Evolutionary conservation across 257 asterid species (phyloP).

Genomic region (Datura wrightii): DNA sequence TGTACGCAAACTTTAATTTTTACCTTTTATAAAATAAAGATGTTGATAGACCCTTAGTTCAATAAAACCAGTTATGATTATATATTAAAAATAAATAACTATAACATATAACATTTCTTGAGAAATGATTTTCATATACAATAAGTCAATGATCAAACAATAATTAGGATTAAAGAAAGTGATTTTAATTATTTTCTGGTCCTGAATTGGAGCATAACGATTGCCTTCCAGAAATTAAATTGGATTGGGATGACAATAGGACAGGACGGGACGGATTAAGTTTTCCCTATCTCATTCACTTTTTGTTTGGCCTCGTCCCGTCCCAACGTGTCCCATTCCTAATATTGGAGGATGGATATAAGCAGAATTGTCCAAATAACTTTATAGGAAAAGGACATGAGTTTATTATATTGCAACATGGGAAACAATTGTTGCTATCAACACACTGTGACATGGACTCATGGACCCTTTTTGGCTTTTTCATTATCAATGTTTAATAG

Average conservation of each 20-base stretch:
- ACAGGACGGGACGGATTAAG: too few relatives aligned
- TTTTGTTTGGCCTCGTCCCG: too few relatives aligned
- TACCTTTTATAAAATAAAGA: too few relatives aligned
- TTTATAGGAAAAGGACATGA: constrained; percentile 26
- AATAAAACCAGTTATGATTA: too few relatives aligned
- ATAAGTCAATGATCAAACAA: not conserved
- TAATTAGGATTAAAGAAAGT: not conserved
- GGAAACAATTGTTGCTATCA: constrained; percentile 32
- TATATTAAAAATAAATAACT: too few relatives aligned
- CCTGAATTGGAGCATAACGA: not conserved
- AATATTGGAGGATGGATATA: not conserved
- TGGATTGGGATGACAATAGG: too few relatives aligned
- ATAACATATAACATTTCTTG: too few relatives aligned
- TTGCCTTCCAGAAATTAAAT: not conserved
- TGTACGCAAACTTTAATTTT: too few relatives aligned
- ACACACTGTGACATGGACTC: not conserved
- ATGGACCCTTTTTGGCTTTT: constrained; percentile 16
- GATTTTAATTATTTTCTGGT: not conserved
- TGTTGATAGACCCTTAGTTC: too few relatives aligned
- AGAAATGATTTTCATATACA: not conserved
- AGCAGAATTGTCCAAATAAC: constrained; percentile 8
- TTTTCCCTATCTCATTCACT: too few relatives aligned
- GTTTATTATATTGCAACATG: constrained; percentile 8
- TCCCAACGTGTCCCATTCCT: too few relatives aligned
- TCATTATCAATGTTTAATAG: constrained; percentile 2